Conservation (phyloP, 2,329 filamentous ascomycete genomes). For the Aspergillus versicolor region DNA sequence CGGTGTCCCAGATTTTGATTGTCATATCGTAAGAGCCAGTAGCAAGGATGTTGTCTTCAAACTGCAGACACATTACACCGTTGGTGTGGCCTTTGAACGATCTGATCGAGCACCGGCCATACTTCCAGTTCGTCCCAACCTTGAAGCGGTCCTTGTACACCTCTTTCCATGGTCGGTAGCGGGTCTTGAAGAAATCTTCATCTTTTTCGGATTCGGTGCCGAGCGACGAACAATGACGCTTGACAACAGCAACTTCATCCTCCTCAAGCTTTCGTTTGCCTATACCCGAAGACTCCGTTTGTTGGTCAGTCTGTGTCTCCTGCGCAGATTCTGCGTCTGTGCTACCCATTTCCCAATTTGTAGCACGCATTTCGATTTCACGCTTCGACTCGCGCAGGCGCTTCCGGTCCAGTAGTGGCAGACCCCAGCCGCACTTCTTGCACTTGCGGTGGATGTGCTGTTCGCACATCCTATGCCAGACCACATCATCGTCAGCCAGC, state of each 20-base stretch:
- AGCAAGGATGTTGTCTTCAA: slow-evolving; percentile 87
- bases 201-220: slow-evolving; percentile 29
- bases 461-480: slow-evolving; percentile 98
- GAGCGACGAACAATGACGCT: slow-evolving; percentile 32
- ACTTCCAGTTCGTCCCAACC: slow-evolving; percentile 96
- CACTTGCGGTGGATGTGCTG: slow-evolving; percentile 94
- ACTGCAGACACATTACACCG: slow-evolving; percentile 75
- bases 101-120: slow-evolving; percentile 81
- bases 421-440: slow-evolving; percentile 91
- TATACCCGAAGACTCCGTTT: slow-evolving; percentile 4
- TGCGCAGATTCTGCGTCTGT: slow-evolving; percentile 43
- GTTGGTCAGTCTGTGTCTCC: background rate
- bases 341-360: slow-evolving; percentile 56
- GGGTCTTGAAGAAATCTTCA: slow-evolving; percentile 52
- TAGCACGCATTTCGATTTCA: slow-evolving; percentile 71
- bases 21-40: slow-evolving; percentile 95
- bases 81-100: slow-evolving; percentile 85
- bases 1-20: slow-evolving; percentile 94
- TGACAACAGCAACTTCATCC: slow-evolving; percentile 29
- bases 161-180: slow-evolving; percentile 82
- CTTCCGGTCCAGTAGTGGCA: slow-evolving; percentile 87
- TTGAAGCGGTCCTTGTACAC: slow-evolving; percentile 95
- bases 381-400: slow-evolving; percentile 82
- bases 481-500: slow-evolving; percentile 93
- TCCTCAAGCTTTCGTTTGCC: slow-evolving; percentile 31